phyloP scores from a whole-genome alignment of 257 asterid genomes.

The Solanum phureja region DNA sequence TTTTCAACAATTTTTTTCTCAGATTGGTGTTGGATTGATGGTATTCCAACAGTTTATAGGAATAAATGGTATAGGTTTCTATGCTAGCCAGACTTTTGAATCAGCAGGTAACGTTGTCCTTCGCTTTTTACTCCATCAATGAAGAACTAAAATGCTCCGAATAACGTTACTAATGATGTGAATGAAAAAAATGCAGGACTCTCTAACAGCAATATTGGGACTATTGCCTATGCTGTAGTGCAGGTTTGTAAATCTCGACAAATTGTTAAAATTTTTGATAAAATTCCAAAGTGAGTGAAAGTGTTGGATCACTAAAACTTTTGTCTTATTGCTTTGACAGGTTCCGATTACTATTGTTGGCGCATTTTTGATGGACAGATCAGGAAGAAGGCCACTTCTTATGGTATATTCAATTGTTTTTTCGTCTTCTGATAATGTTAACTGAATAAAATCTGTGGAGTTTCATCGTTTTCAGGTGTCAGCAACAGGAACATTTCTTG shows the following conservation, averaged over 20 bases:
- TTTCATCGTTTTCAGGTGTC: constrained; percentile 40
- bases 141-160: neutral
- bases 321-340: constrained; percentile 16
- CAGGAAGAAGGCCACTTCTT: constrained; percentile 78
- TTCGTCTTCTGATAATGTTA: neutral
- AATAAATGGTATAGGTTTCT: constrained; percentile 71
- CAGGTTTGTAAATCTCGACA: constrained; percentile 34
- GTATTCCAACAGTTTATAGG: constrained; percentile 70
- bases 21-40: constrained; percentile 85
- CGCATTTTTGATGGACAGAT: constrained; percentile 65
- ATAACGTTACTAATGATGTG: neutral
- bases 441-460: neutral
- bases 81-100: constrained; percentile 64
- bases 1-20: neutral
- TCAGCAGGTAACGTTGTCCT: constrained; percentile 38
- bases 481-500: constrained; percentile 63
- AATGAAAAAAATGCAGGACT: constrained; percentile 31
- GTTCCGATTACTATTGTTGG: constrained; percentile 66
- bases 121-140: neutral
- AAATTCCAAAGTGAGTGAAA: neutral
- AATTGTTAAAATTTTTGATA: neutral
- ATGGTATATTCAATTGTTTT: constrained; percentile 22
- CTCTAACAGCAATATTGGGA: constrained; percentile 57
- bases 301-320: neutral
- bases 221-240: constrained; percentile 55